Evolutionary conservation across 257 asterid species (phyloP), one percentile per base, ranked within the genome.

Genomic region (Sherardia arvensis): DNA sequence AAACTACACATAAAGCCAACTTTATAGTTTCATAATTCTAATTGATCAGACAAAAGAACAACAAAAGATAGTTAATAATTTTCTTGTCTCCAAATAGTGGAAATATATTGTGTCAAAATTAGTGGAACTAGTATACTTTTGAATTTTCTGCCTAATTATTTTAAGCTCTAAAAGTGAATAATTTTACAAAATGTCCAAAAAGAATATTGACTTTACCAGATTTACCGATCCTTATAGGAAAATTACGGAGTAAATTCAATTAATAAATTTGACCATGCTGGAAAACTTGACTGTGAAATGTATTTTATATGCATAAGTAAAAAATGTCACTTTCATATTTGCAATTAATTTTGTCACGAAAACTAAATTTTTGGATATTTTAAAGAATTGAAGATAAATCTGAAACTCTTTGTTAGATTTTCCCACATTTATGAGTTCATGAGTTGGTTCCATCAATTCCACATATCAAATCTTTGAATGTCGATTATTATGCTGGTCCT

Each of bases 351-450:
- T 49, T 49, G 55, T 49, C 55, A 49, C 55, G 55, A 49, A 49
- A n/a, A n/a, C 3, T 18, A 20, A n/a, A 21, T 49, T 49, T n/a
- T 49, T 49, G 9, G 25, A 21, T 18, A 38, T 21, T 49, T 0
- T 12, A 43, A 48, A 1, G 7, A 49, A 4, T 18, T n/a, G 23
- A 49, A 49, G 23, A 49, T n/a, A 53, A 43, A 20, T 43, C 32
- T 8, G 4, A 10, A 23, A 25, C 9, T 10, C n/a, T 8, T 23
- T 54, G 7, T 3, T 3, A 54, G 59, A 54, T 54, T 54, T 54
- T n/a, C n/a, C 59, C n/a, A 23, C 59, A 23, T 54, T 54, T 66
- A 47, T 66, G 26, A 36, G 10, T 66, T 66, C 62, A 23, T 17
- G 54, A 7, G 51, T 54, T 20, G 62, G 10, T 53, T 20, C 27